Percentiles rank a stretch among this genome's conserved stretches.
These are phyloP conservation scores for Gracilaria vermiculophylla DNA, from an alignment of 23 red algal genomes.

Conservation along the genomic window DNA sequence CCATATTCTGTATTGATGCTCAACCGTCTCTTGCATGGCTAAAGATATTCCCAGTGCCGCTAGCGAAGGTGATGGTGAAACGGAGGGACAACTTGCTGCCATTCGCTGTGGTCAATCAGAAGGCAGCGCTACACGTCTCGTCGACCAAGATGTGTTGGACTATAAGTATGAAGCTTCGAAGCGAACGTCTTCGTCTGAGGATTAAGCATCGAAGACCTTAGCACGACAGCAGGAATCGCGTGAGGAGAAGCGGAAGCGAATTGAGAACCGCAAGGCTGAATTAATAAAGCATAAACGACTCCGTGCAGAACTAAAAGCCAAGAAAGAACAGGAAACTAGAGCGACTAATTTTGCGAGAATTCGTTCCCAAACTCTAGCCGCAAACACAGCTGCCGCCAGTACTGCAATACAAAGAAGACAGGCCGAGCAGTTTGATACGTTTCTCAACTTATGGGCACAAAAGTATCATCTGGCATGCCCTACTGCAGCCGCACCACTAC, in stretches of 20 bases:
- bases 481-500: neutral
- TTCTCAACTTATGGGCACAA: neutral
- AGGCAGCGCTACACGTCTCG: neutral
- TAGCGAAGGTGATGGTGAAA: neutral
- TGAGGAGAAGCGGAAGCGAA: neutral
- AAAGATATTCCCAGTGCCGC: neutral
- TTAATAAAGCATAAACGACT: neutral
- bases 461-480: neutral
- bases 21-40: neutral
- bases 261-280: neutral
- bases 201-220: neutral
- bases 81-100: neutral
- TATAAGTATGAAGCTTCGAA: neutral
- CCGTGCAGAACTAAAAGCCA: neutral
- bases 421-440: constrained; percentile 22
- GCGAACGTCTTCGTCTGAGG: neutral
- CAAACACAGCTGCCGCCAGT: constrained; percentile 19
- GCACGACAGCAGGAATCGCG: neutral
- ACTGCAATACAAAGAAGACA: neutral
- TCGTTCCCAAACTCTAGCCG: constrained; percentile 8
- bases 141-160: constrained; percentile 31
- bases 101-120: no score
- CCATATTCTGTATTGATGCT: no score
- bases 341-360: neutral
- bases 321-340: neutral